Base-by-base conservation (phyloP, 2,329 filamentous ascomycete genomes). In the Diaporthe sp. region DNA sequence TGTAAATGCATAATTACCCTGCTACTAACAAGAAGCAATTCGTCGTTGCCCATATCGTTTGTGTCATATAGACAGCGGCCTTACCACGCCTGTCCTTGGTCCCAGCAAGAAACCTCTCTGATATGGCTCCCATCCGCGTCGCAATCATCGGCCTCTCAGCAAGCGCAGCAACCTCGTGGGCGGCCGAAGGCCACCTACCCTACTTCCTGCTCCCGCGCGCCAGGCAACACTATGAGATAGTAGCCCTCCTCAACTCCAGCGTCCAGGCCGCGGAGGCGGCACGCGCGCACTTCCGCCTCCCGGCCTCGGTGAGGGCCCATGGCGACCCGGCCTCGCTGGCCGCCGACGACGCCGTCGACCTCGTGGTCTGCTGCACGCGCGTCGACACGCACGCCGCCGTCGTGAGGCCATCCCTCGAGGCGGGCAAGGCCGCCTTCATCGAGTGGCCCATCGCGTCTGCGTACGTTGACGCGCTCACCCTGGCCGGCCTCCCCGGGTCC, bases 181-280 rank as follows among this genome's bases (percentile, higher is more conserved):
- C 30, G 72, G 80, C 79, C 10, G 74, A 85, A 84, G 83, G 81
- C 28, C 77, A 78, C 6, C 55, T 55, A 12, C 80, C 84, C 7
- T 86, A 87, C 73, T 78, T 87, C 1, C 83, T 81, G 1, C 82
- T 82, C 38, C 73, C 85, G 2, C 77, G 77, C 15, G 78, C 79
- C 3, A 80, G 80, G 1, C 69, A 81, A 4, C 80, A 83, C 8
- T 89, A 88, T 78, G 80, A 85, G 40, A 85, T 89, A 74, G 83
- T 84, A n/a, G 87, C 87, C 10, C 81, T 89, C 1, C 84, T 85
- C 77, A 89, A 89, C 79, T 86, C 85, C 25, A 85, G 82, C 15
- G 79, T 84, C 50, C 81, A 84, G 9, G 84, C 84, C 2, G 86
- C 87, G 0, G 76, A 82, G 60, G 81, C 79, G 22, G 85, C 88